Percentiles rank a stretch among this genome's conserved stretches.
Evolutionary conservation across 306 rosid species (phyloP).

Genomic region (Castanospermum australe): DNA sequence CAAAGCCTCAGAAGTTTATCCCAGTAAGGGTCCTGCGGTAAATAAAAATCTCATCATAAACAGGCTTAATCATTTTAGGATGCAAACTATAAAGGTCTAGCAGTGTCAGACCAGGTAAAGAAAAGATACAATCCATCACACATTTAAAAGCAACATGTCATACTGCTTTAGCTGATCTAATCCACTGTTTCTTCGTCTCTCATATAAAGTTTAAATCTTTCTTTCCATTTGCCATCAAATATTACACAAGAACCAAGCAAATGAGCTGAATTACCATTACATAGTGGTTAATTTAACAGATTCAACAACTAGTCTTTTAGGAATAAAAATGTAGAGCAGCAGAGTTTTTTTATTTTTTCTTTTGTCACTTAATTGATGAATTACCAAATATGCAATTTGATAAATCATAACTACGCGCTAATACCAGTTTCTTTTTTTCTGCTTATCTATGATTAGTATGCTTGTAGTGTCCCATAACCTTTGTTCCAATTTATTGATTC

Average conservation of each 20-base stretch:
- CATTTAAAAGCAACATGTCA: background rate
- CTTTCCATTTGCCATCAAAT: background rate
- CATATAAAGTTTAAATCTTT: too few relatives aligned
- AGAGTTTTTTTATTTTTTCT: too few relatives aligned
- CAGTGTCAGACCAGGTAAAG: background rate
- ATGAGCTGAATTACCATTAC: too few relatives aligned
- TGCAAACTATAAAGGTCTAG: background rate
- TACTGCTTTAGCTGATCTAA: background rate
- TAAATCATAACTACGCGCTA: too few relatives aligned
- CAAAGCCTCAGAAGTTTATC: conserved; percentile 61
- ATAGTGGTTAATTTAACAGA: too few relatives aligned
- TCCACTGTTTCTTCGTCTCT: background rate
- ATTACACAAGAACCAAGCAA: too few relatives aligned
- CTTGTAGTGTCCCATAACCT: too few relatives aligned
- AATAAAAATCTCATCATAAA: background rate
- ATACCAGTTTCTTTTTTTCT: background rate
- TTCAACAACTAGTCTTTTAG: too few relatives aligned
- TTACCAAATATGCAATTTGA: too few relatives aligned
- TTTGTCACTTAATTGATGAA: too few relatives aligned
- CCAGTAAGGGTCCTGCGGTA: conserved; percentile 55
- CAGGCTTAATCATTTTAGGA: background rate
- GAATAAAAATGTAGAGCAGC: too few relatives aligned
- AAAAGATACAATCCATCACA: background rate
- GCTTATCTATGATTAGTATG: background rate
- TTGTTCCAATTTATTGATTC: background rate